Conservation (phyloP, 805 yeast genomes). For the Geotrichum ghanense region DNA sequence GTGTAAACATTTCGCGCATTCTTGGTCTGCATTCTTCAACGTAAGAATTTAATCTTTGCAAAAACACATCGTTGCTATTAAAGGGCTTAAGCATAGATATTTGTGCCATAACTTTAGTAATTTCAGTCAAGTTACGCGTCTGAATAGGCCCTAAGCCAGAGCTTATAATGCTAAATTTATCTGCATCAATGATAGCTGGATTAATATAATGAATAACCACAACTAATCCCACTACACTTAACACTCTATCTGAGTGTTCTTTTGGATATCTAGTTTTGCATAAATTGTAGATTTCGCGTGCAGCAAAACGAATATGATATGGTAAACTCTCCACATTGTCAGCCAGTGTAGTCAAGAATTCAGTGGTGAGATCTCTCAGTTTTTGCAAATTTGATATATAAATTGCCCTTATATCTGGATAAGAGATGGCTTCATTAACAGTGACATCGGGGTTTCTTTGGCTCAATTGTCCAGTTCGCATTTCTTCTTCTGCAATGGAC, state of each 20-base stretch:
- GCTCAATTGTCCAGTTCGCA: slow-evolving; percentile 24
- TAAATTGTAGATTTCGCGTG: slow-evolving; percentile 30
- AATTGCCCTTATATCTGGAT: slow-evolving; percentile 53
- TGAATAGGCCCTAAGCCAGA: slow-evolving; percentile 27
- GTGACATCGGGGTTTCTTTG: slow-evolving; percentile 31
- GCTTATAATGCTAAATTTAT: slow-evolving; percentile 38
- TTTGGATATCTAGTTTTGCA: slow-evolving; percentile 16
- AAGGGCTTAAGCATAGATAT: slow-evolving; percentile 60
- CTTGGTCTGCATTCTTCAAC: slow-evolving; percentile 40
- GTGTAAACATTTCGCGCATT: slow-evolving; percentile 34
- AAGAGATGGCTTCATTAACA: slow-evolving; percentile 67
- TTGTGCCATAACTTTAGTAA: slow-evolving; percentile 52
- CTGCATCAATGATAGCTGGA: slow-evolving; percentile 30
- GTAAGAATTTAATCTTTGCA: slow-evolving; percentile 73
- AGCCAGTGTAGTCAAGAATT: slow-evolving; percentile 43
- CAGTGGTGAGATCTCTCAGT: slow-evolving; percentile 59
- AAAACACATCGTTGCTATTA: slow-evolving; percentile 45
- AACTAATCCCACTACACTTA: slow-evolving; percentile 56
- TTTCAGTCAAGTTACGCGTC: slow-evolving; percentile 41
- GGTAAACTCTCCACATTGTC: slow-evolving; percentile 38
- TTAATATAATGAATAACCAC: slow-evolving; percentile 24
- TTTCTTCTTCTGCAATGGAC: slow-evolving; percentile 23
- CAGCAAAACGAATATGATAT: slow-evolving; percentile 42
- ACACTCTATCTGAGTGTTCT: slow-evolving; percentile 35
- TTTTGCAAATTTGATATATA: slow-evolving; percentile 67